Evolutionary conservation across 2,329 filamentous ascomycete genomes (phyloP).

Genomic region (Cadophora gregata): DNA sequence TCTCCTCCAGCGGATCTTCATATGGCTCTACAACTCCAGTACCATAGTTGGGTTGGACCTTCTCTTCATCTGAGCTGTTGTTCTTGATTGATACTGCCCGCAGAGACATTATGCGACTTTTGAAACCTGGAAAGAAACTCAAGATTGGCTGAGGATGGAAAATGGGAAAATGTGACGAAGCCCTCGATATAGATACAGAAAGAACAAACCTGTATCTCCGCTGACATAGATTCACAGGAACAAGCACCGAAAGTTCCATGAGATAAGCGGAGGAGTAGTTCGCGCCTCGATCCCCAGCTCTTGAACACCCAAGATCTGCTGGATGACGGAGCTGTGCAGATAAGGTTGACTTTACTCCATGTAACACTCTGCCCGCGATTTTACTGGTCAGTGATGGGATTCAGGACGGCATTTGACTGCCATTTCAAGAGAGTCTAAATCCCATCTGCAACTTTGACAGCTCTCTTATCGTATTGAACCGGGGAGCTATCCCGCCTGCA

Average conservation of each 20-base stretch:
- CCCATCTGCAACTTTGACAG: background rate
- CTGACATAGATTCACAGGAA: background rate
- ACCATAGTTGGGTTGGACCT: slow-evolving; percentile 21
- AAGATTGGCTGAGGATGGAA: background rate
- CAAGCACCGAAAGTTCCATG: background rate
- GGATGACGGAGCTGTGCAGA: background rate
- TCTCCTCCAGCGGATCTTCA: slow-evolving; percentile 35
- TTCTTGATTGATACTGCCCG: slow-evolving; percentile 31
- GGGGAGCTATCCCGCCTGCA: background rate
- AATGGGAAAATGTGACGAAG: background rate
- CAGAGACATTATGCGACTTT: slow-evolving; percentile 29
- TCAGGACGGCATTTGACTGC: background rate
- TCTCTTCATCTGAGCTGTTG: slow-evolving; percentile 35
- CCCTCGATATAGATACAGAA: background rate
- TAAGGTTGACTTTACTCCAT: background rate
- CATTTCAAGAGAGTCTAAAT: background rate
- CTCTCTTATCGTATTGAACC: background rate
- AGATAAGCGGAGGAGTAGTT: background rate
- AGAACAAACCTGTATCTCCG: background rate
- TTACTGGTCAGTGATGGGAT: slow-evolving; percentile 5
- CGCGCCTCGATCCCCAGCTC: background rate
- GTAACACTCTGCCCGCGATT: background rate
- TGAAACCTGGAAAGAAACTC: background rate
- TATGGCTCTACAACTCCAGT: slow-evolving; percentile 36
- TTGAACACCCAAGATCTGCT: background rate